Conservation (phyloP, 345 rosid species). For the Linum usitatissimum region DNA sequence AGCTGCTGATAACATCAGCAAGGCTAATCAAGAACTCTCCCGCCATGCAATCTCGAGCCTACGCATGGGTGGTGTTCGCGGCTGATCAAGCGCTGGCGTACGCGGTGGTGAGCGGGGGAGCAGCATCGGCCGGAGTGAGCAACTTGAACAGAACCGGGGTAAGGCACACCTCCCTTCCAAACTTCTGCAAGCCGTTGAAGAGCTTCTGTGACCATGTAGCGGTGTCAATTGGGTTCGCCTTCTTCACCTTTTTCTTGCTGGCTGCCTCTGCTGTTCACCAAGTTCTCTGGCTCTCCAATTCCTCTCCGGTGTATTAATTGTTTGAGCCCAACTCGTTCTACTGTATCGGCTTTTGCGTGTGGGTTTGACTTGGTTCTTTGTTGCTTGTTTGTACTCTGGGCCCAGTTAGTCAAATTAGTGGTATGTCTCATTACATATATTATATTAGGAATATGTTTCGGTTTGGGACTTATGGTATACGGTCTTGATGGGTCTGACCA, state of each 20-base stretch:
- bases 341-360: too few relatives aligned
- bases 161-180: constrained; percentile 55
- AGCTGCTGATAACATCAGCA: constrained; percentile 34
- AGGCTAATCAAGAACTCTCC: constrained; percentile 45
- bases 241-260: constrained; percentile 43
- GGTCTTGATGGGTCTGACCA: too few relatives aligned
- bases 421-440: too few relatives aligned
- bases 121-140: constrained; percentile 68
- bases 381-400: too few relatives aligned
- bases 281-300: constrained; percentile 43
- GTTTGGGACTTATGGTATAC: too few relatives aligned
- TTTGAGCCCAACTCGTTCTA: too few relatives aligned
- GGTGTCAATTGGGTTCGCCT: constrained; percentile 55
- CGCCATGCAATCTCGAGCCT: constrained; percentile 39
- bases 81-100: constrained; percentile 72
- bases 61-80: constrained; percentile 74
- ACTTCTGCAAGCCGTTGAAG: constrained; percentile 68
- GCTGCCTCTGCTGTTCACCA: constrained; percentile 48
- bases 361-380: too few relatives aligned
- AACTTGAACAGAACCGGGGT: constrained; percentile 79
- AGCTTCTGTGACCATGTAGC: constrained; percentile 68
- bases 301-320: neutral
- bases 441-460: too few relatives aligned
- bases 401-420: too few relatives aligned
- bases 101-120: constrained; percentile 59